phyloP scores from a whole-genome alignment of 805 yeast genomes.

The Myxozyma neglecta region DNA sequence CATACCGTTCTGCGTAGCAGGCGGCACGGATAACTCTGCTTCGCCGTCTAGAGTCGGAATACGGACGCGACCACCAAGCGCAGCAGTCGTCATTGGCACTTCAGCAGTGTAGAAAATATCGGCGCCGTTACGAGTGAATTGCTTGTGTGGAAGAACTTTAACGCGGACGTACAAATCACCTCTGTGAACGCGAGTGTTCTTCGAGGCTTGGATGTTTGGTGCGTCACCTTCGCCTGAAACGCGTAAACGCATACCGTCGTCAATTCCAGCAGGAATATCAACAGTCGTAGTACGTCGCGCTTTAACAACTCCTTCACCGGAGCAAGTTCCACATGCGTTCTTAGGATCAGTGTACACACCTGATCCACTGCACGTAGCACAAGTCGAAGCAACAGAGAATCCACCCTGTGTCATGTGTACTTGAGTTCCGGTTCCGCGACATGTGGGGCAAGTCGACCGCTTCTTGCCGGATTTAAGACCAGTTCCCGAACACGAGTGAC shows the following conservation, averaged over 20 bases:
- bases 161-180: slow-evolving; percentile 89
- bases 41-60: slow-evolving; percentile 90
- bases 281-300: slow-evolving; percentile 69
- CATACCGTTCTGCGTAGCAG: slow-evolving; percentile 80
- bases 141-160: slow-evolving; percentile 70
- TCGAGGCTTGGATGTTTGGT: slow-evolving; percentile 61
- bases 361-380: slow-evolving; percentile 81
- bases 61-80: slow-evolving; percentile 85
- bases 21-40: slow-evolving; percentile 73
- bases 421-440: slow-evolving; percentile 92
- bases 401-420: slow-evolving; percentile 87
- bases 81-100: slow-evolving; percentile 92
- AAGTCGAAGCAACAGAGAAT: slow-evolving; percentile 94
- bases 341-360: slow-evolving; percentile 72
- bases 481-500: slow-evolving; percentile 77
- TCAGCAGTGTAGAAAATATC: slow-evolving; percentile 65
- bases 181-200: slow-evolving; percentile 63
- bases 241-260: slow-evolving; percentile 81
- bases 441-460: slow-evolving; percentile 75
- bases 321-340: slow-evolving; percentile 78
- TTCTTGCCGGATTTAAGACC: slow-evolving; percentile 78
- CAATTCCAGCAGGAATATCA: slow-evolving; percentile 84
- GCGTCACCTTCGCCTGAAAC: slow-evolving; percentile 86
- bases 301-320: slow-evolving; percentile 83
- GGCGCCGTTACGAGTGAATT: slow-evolving; percentile 64